These are phyloP conservation scores for Pestalotiopsis sp. DNA, from an alignment of 2,329 filamentous ascomycete species.

Conservation along the genomic window DNA sequence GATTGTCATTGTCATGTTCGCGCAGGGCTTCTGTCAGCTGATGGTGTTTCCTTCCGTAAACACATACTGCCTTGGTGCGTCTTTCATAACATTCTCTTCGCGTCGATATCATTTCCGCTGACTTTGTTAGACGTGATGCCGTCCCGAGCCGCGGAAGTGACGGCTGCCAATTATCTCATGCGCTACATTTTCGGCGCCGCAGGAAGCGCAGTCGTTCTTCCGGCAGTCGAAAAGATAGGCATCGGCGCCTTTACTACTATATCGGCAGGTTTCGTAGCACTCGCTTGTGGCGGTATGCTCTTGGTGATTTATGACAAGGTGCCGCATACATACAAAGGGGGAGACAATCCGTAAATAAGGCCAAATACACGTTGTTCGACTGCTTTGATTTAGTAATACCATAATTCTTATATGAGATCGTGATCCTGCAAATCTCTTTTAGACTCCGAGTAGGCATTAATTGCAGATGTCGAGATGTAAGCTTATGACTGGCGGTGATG, in stretches of 20 bases:
- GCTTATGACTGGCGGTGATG: neutral
- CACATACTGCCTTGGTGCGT: slow-evolving; percentile 17
- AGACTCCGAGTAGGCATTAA: too few relatives aligned
- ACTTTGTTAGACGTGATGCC: slow-evolving; percentile 5
- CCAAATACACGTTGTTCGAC: too few relatives aligned
- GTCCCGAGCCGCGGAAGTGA: slow-evolving; percentile 20
- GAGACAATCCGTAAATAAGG: neutral
- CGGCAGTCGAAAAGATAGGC: slow-evolving; percentile 29
- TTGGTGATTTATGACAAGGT: slow-evolving; percentile 8
- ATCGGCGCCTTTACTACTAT: slow-evolving; percentile 21
- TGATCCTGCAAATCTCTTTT: too few relatives aligned
- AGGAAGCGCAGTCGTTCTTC: slow-evolving; percentile 26
- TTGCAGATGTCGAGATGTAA: neutral
- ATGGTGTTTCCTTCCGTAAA: slow-evolving; percentile 17
- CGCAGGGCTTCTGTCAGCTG: slow-evolving; percentile 48
- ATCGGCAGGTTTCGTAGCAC: slow-evolving; percentile 5
- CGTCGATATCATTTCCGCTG: neutral
- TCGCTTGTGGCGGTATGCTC: slow-evolving; percentile 3
- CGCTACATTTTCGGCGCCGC: slow-evolving; percentile 30
- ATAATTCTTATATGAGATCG: too few relatives aligned
- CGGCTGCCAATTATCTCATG: slow-evolving; percentile 32
- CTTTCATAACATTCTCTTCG: too few relatives aligned
- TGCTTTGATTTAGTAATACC: too few relatives aligned
- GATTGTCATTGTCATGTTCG: slow-evolving; percentile 14
- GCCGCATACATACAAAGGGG: neutral